These are phyloP conservation scores for Russula dissimulans DNA, from an alignment of 768 basidiomycete species.

Conservation along the genomic window DNA sequence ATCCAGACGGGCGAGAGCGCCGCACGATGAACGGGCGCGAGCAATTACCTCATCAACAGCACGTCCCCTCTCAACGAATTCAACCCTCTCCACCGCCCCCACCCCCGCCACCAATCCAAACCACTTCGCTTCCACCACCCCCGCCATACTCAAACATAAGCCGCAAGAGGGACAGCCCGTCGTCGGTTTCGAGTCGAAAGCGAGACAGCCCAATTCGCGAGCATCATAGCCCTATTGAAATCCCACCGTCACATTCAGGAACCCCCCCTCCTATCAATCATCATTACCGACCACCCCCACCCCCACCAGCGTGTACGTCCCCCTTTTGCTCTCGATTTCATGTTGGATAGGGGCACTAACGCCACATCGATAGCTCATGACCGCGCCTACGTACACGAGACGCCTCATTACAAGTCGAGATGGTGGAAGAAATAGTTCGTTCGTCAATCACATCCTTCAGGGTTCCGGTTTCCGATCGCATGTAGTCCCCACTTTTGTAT, in stretches of 20 bases:
- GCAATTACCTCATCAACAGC: conserved; percentile 21
- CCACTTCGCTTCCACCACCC: neutral
- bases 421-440: conserved; percentile 10
- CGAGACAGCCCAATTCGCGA: conserved; percentile 13
- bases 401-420: conserved; percentile 9
- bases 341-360: conserved; percentile 1
- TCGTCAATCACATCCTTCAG: neutral
- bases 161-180: conserved; percentile 11
- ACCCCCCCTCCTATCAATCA: conserved; percentile 5
- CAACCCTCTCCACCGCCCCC: neutral
- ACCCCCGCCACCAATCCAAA: conserved; percentile 11
- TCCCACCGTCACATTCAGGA: conserved; percentile 3
- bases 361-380: conserved; percentile 1
- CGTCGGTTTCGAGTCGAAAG: conserved; percentile 4
- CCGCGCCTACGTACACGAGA: neutral
- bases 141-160: neutral
- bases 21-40: conserved; percentile 61
- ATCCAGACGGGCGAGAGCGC: conserved; percentile 57
- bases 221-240: conserved; percentile 9
- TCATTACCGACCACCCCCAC: neutral
- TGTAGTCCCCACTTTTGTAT: conserved; percentile 2
- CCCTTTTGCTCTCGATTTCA: neutral
- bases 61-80: neutral
- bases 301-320: neutral
- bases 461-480: conserved; percentile 1